These are phyloP conservation scores for Incumbomyces lentus DNA, from an alignment of 2,329 filamentous ascomycete genomes.

Conservation along the genomic window DNA sequence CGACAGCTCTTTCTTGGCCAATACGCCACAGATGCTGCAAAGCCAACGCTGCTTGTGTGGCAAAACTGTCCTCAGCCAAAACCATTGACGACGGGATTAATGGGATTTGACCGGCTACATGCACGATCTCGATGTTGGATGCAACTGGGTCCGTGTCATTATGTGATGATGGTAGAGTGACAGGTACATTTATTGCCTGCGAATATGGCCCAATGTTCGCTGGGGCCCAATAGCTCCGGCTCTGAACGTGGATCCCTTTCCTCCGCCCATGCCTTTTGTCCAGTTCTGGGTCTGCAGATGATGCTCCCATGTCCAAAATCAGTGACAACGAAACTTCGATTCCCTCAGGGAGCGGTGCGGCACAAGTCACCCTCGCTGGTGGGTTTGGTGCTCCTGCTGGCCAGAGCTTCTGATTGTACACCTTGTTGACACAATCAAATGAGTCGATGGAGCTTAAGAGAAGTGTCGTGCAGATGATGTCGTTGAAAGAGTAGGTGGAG, in stretches of 20 bases:
- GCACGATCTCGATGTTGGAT: conserved; percentile 37
- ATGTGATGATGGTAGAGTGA: conserved; percentile 17
- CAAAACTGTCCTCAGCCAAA: conserved; percentile 32
- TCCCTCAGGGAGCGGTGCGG: conserved; percentile 53
- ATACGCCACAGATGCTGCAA: conserved; percentile 88
- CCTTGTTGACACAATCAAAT: conserved; percentile 63
- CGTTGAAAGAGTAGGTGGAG: not conserved
- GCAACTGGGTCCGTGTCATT: conserved; percentile 18
- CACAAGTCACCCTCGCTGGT: conserved; percentile 74
- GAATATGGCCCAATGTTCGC: conserved; percentile 97
- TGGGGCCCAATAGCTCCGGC: conserved; percentile 90
- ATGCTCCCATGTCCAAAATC: conserved; percentile 29
- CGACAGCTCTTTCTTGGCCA: conserved; percentile 58
- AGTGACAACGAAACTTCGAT: conserved; percentile 52
- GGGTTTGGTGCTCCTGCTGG: conserved; percentile 56
- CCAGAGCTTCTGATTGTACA: conserved; percentile 65
- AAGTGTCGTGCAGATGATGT: conserved; percentile 38
- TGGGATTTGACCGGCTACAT: conserved; percentile 84
- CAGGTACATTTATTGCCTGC: conserved; percentile 59
- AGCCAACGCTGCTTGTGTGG: conserved; percentile 56
- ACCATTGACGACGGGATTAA: conserved; percentile 72
- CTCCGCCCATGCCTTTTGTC: conserved; percentile 15
- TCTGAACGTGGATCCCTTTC: conserved; percentile 73
- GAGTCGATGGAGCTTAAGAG: conserved; percentile 69
- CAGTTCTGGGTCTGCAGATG: not conserved